Percentiles rank a stretch among this genome's conserved stretches.
Evolutionary conservation across 192 early-diverging fungal species (phyloP).

Genomic region (Entomortierella lignicola): DNA sequence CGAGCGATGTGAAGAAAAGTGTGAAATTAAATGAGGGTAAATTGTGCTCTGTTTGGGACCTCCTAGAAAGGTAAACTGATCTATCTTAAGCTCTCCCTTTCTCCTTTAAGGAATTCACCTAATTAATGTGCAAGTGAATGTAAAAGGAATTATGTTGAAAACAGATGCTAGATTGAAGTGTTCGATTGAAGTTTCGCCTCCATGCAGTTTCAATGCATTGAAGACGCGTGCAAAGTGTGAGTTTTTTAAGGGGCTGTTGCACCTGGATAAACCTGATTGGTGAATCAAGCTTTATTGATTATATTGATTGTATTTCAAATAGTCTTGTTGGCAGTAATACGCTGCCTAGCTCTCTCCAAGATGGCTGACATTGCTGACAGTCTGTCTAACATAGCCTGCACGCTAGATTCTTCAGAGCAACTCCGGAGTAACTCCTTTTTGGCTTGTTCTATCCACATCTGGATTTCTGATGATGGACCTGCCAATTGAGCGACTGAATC

Average conservation of each 20-base stretch:
- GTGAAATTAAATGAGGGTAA: too few species aligned
- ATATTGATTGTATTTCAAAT: too few species aligned
- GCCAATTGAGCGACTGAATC: background rate
- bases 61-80: too few species aligned
- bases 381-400: background rate
- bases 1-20: too few species aligned
- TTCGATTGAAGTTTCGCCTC: background rate
- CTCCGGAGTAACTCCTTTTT: background rate
- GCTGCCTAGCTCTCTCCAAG: background rate
- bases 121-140: too few species aligned
- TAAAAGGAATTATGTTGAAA: too few species aligned
- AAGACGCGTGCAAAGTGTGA: background rate
- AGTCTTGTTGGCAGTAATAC: background rate
- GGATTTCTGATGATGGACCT: background rate
- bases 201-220: background rate
- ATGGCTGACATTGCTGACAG: background rate
- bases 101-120: too few species aligned
- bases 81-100: too few species aligned
- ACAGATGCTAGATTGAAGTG: too few species aligned
- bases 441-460: background rate
- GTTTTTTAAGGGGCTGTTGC: background rate
- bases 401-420: background rate
- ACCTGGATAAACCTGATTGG: constrained; percentile 4
- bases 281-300: too few species aligned
- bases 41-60: too few species aligned